phyloP scores from a whole-genome alignment of 257 asterid genomes.

The Plantago major region DNA sequence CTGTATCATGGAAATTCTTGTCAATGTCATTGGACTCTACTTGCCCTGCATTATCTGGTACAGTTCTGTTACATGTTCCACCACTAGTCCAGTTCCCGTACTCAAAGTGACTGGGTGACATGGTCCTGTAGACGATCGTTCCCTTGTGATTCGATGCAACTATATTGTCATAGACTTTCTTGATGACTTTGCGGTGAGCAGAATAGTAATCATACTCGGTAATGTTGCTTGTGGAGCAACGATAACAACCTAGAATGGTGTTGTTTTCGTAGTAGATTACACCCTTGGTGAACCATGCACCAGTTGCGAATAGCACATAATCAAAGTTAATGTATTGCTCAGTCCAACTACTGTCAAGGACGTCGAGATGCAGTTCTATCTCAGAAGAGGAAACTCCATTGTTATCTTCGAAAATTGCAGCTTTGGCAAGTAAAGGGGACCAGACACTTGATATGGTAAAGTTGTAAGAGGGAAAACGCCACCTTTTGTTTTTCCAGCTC shows the following conservation, averaged over 20 bases:
- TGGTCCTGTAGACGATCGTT: constrained; percentile 43
- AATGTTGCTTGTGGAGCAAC: constrained; percentile 52
- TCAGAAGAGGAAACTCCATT: constrained; percentile 55
- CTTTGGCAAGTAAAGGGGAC: constrained; percentile 69
- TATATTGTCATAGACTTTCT: constrained; percentile 38
- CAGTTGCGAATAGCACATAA: constrained; percentile 50
- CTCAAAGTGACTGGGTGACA: constrained; percentile 68
- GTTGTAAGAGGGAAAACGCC: constrained; percentile 55
- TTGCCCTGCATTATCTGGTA: constrained; percentile 47
- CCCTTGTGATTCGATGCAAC: constrained; percentile 32
- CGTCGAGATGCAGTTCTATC: constrained; percentile 59
- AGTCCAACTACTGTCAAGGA: constrained; percentile 60
- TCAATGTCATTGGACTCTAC: constrained; percentile 29
- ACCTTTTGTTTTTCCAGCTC: constrained; percentile 49
- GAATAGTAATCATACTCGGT: constrained; percentile 47
- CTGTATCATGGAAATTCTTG: constrained; percentile 35
- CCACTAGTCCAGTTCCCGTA: constrained; percentile 66
- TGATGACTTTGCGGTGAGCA: constrained; percentile 56
- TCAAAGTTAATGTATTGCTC: constrained; percentile 42
- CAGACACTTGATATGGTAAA: constrained; percentile 63
- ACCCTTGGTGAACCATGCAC: constrained; percentile 72
- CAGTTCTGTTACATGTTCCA: constrained; percentile 64
- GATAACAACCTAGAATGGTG: constrained; percentile 60
- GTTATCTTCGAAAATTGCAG: constrained; percentile 53
- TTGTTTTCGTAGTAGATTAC: constrained; percentile 59